Conservation (phyloP, 148 eudicot species). For the Fagopyrum tataricum region DNA sequence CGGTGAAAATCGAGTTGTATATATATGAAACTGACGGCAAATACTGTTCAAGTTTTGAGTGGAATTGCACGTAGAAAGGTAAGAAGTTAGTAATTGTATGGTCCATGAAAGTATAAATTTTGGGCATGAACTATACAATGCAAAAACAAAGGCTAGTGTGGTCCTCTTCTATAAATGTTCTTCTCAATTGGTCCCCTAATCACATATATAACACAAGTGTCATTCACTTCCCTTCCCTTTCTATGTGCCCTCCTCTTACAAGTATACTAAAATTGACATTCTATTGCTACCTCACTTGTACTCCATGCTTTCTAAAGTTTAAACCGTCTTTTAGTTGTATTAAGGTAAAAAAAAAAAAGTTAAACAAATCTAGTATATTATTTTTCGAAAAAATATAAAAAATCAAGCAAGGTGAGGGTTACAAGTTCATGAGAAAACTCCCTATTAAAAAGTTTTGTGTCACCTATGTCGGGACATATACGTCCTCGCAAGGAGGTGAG, state of each 20-base stretch:
- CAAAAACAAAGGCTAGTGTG: background rate
- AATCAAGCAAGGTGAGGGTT: too few relatives aligned
- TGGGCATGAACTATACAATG: background rate
- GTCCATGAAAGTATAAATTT: background rate
- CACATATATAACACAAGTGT: background rate
- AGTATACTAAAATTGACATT: background rate
- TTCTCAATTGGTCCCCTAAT: background rate
- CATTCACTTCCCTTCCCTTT: background rate
- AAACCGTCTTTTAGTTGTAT: too few relatives aligned
- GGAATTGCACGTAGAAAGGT: too few relatives aligned
- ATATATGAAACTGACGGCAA: background rate
- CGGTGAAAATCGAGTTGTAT: background rate
- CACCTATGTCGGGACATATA: too few relatives aligned
- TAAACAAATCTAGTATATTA: too few relatives aligned
- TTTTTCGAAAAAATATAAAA: too few relatives aligned
- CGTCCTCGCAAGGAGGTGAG: too few relatives aligned
- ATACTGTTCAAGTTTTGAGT: too few relatives aligned
- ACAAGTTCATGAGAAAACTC: too few relatives aligned
- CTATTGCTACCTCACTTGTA: background rate
- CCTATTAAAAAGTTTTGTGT: too few relatives aligned
- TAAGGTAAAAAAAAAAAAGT: too few relatives aligned
- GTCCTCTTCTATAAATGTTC: background rate
- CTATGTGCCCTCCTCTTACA: background rate
- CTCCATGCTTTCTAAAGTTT: background rate
- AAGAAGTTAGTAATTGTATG: background rate